Percentiles rank a stretch among this genome's conserved stretches.
These are phyloP conservation scores for Zymoseptoria tritici DNA, from an alignment of 2,329 filamentous ascomycete species.

Conservation along the genomic window DNA sequence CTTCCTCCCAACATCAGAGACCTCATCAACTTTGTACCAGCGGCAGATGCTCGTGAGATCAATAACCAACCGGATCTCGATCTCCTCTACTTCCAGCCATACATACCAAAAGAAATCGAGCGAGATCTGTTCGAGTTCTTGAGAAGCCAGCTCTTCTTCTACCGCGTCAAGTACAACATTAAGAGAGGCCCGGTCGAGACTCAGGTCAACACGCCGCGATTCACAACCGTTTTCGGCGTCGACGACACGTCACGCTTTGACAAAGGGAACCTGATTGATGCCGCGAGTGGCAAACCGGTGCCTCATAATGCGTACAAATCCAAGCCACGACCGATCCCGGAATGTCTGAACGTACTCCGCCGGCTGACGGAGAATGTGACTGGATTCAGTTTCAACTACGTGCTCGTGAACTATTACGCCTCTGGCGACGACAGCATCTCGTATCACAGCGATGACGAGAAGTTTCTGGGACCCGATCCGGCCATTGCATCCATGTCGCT, in stretches of 20 bases:
- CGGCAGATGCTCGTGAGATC: conserved; percentile 48
- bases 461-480: conserved; percentile 62
- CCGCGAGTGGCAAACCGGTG: conserved; percentile 35
- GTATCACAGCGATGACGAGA: conserved; percentile 74
- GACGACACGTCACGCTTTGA: conserved; percentile 58
- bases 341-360: conserved; percentile 59
- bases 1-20: conserved; percentile 40
- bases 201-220: conserved; percentile 55
- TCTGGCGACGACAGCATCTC: conserved; percentile 67
- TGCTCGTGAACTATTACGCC: conserved; percentile 78
- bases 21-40: conserved; percentile 35
- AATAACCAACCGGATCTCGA: conserved; percentile 64
- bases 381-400: conserved; percentile 66
- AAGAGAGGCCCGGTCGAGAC: conserved; percentile 57
- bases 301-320: conserved; percentile 44
- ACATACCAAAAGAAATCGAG: conserved; percentile 52
- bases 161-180: conserved; percentile 45
- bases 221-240: conserved; percentile 54
- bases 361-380: conserved; percentile 58
- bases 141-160: conserved; percentile 55
- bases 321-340: conserved; percentile 61
- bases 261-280: conserved; percentile 34
- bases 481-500: conserved; percentile 69
- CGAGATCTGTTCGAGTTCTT: conserved; percentile 62
- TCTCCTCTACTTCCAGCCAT: conserved; percentile 68